phyloP scores from a whole-genome alignment of 1,284 basidiomycete genomes.

The Coniferiporia weirii region DNA sequence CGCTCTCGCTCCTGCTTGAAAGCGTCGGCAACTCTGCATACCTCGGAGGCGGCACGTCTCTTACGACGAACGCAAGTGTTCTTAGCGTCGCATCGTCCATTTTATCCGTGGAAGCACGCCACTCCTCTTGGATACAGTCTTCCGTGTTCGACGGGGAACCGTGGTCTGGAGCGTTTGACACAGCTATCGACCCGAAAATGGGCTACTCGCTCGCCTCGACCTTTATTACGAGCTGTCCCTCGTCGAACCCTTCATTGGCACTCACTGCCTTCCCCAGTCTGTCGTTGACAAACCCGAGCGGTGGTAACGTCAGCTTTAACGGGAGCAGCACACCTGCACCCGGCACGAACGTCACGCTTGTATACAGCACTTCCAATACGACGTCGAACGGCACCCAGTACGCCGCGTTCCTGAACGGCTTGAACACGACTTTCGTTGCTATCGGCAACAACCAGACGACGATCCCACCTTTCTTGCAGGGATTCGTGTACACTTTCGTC shows the following conservation, averaged over 20 bases:
- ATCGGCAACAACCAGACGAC: constrained; percentile 29
- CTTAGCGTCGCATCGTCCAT: constrained; percentile 38
- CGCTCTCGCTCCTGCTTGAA: constrained; percentile 37
- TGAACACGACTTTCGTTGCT: constrained; percentile 30
- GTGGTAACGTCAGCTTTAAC: background rate
- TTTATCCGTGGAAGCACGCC: constrained; percentile 41
- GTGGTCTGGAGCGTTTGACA: constrained; percentile 51
- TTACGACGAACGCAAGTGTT: constrained; percentile 25
- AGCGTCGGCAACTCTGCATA: constrained; percentile 39
- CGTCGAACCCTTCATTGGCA: constrained; percentile 31
- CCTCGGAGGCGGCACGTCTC: constrained; percentile 32
- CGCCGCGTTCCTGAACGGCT: constrained; percentile 37
- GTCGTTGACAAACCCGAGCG: constrained; percentile 22
- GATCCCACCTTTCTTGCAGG: constrained; percentile 23
- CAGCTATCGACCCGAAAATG: constrained; percentile 30
- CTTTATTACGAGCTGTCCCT: constrained; percentile 35
- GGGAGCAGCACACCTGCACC: constrained; percentile 20
- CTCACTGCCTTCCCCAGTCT: constrained; percentile 37
- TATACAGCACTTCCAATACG: constrained; percentile 22
- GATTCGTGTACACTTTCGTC: constrained; percentile 24
- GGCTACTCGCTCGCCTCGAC: constrained; percentile 25
- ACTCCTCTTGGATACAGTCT: constrained; percentile 47
- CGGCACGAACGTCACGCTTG: constrained; percentile 27
- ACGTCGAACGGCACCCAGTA: constrained; percentile 26
- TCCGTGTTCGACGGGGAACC: constrained; percentile 41